Evolutionary conservation across 164 flowering plant species (phyloP).

Genomic region (Kingdonia uniflora): DNA sequence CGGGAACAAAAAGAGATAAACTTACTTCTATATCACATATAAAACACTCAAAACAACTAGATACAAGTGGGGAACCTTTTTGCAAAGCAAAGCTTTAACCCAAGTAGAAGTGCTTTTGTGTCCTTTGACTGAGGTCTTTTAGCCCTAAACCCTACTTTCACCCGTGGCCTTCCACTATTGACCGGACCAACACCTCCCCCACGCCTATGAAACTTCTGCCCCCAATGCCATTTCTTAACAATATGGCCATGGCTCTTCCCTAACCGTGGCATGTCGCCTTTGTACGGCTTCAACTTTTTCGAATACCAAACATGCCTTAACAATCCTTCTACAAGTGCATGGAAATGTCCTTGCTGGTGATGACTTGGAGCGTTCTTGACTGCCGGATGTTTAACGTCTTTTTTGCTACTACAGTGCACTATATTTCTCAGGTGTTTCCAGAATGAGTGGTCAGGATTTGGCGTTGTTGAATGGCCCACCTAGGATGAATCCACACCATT

Average conservation of each 20-base stretch:
- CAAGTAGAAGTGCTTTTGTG: too few relatives aligned
- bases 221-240: conserved; percentile 33
- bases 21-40: too few relatives aligned
- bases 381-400: not conserved
- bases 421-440: conserved; percentile 15
- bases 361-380: conserved; percentile 9
- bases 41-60: too few relatives aligned
- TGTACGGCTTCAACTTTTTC: conserved; percentile 23
- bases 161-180: not conserved
- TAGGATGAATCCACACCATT: not conserved
- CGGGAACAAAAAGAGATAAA: too few relatives aligned
- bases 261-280: conserved; percentile 6
- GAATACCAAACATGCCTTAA: conserved; percentile 23
- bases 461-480: not conserved
- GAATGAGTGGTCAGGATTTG: conserved; percentile 1
- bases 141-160: not conserved
- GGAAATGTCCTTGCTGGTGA: conserved; percentile 21
- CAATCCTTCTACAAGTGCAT: conserved; percentile 27
- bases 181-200: not conserved
- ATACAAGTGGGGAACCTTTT: too few relatives aligned
- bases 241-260: not conserved
- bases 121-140: too few relatives aligned
- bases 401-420: conserved; percentile 10
- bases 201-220: conserved; percentile 17
- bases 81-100: too few relatives aligned